Conservation (phyloP, 2,329 filamentous ascomycete species). For the Xylaria sp. region DNA sequence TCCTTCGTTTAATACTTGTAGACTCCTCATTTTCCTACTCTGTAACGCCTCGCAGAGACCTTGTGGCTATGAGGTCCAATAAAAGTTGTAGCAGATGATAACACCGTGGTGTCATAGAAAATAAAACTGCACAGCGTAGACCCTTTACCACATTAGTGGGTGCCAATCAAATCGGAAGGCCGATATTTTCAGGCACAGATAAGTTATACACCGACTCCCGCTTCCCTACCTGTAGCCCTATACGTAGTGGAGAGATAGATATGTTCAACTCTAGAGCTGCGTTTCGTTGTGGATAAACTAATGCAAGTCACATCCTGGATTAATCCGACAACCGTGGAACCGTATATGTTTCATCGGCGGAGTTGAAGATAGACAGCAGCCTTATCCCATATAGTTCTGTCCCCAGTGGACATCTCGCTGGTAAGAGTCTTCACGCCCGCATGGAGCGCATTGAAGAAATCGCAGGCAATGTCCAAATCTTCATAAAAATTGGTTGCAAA, state of each 20-base stretch:
- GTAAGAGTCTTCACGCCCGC: constrained; percentile 66
- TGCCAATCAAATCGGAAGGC: background rate
- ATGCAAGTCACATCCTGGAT: constrained; percentile 10
- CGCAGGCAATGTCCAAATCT: constrained; percentile 66
- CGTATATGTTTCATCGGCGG: constrained; percentile 40
- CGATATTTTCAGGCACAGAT: background rate
- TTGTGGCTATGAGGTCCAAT: constrained; percentile 2
- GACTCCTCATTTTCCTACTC: constrained; percentile 7
- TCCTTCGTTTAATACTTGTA: background rate
- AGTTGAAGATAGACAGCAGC: constrained; percentile 63
- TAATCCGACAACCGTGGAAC: constrained; percentile 2
- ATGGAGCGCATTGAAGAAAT: constrained; percentile 67
- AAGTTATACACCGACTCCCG: constrained; percentile 10
- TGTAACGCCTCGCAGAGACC: constrained; percentile 15
- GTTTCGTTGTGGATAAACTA: constrained; percentile 13
- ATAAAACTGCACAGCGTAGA: background rate
- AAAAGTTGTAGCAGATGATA: constrained; percentile 5
- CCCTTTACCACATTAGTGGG: background rate
- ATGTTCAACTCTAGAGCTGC: constrained; percentile 7
- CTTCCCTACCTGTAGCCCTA: constrained; percentile 5
- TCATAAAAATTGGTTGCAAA: constrained; percentile 67
- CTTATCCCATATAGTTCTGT: constrained; percentile 64
- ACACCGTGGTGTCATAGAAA: constrained; percentile 12
- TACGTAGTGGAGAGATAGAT: constrained; percentile 15
- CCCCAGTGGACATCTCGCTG: constrained; percentile 56